Evolutionary conservation across 2,329 filamentous ascomycete genomes (phyloP), one percentile per base, ranked within the genome.

Genomic region (Aphanocladium album): DNA sequence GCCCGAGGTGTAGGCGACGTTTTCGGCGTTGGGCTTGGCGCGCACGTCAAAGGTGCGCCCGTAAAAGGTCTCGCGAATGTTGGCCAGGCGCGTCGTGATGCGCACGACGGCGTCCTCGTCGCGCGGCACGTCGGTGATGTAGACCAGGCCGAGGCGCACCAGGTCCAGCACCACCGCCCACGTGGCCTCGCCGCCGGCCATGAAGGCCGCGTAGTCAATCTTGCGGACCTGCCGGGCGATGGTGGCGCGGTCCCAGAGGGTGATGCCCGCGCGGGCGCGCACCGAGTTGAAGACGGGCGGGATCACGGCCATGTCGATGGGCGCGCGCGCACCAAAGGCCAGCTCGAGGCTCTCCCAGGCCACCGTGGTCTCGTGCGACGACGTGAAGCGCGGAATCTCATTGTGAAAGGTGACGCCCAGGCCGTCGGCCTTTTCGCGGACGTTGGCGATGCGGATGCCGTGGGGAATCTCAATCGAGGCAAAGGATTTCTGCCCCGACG

Each of bases 1-100:
- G 53, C 88, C 82, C 69, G 83, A 88, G 1, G 93, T 97, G 76
- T 98, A 92, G 11, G 95, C 93, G 4, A 97, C 90, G 71, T 98
- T 98, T 70, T 93, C 92, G 25, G 93, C 91, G 60, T 90, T 73
- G 1, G 89, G 88, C 57, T 96, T 89, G 3, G 88, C 91, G 58
- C 86, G 84, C 14, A 98, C 93, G 73, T 97, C 89, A 86, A 93
- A 98, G 0, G 91, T 96, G 66, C 82, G 80, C 46, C 95, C 95
- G 73, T 98, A 98, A 71, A 98, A 95, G 8, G 93, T 95, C 67
- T 91, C 87, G 69, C 91, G 89, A 27, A 97, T 76, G 37, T 84
- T 84, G 1, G 92, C 93, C 62, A 98, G 89, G 56, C 87, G 84
- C 4, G 80, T 79, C 2, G 87, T 89, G 61, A 98, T 85, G 23